These are phyloP conservation scores for Pisolithus marmoratus DNA, from an alignment of 768 basidiomycete genomes.

Conservation along the genomic window DNA sequence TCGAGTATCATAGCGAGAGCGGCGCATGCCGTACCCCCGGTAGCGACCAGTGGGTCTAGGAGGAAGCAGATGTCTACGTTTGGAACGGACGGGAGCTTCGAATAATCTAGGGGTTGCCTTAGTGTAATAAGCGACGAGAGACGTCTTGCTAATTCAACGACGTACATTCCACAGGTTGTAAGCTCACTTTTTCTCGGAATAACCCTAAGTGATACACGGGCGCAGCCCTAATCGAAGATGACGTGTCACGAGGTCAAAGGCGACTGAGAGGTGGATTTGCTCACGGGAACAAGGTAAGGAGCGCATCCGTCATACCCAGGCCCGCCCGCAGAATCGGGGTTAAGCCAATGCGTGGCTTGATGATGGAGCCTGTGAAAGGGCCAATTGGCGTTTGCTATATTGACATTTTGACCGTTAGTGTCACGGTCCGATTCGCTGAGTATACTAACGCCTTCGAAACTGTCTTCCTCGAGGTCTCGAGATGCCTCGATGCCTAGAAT, in stretches of 20 bases:
- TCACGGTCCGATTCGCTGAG: neutral
- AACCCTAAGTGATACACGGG: slow-evolving; percentile 89
- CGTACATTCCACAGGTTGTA: slow-evolving; percentile 89
- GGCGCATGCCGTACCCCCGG: slow-evolving; percentile 87
- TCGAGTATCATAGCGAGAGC: slow-evolving; percentile 82
- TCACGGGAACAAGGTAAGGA: slow-evolving; percentile 81
- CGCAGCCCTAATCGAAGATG: slow-evolving; percentile 45
- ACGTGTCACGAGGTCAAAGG: slow-evolving; percentile 3
- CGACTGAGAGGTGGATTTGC: slow-evolving; percentile 23
- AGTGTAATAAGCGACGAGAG: neutral
- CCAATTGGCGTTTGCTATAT: slow-evolving; percentile 72
- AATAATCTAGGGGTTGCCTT: slow-evolving; percentile 59
- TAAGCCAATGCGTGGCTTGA: slow-evolving; percentile 78
- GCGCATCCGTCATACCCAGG: slow-evolving; percentile 85
- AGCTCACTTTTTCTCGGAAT: slow-evolving; percentile 77
- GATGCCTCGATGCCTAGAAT: slow-evolving; percentile 84
- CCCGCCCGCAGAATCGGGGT: slow-evolving; percentile 93
- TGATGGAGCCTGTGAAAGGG: slow-evolving; percentile 65
- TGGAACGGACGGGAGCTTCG: slow-evolving; percentile 73
- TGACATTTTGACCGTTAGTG: neutral
- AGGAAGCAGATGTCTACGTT: slow-evolving; percentile 82
- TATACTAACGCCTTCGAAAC: slow-evolving; percentile 57
- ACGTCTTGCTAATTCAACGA: neutral
- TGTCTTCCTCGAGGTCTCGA: slow-evolving; percentile 54
- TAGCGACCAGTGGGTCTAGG: slow-evolving; percentile 90